Evolutionary conservation across 2,329 filamentous ascomycete species (phyloP).

Genomic region (Alternaria sp.): DNA sequence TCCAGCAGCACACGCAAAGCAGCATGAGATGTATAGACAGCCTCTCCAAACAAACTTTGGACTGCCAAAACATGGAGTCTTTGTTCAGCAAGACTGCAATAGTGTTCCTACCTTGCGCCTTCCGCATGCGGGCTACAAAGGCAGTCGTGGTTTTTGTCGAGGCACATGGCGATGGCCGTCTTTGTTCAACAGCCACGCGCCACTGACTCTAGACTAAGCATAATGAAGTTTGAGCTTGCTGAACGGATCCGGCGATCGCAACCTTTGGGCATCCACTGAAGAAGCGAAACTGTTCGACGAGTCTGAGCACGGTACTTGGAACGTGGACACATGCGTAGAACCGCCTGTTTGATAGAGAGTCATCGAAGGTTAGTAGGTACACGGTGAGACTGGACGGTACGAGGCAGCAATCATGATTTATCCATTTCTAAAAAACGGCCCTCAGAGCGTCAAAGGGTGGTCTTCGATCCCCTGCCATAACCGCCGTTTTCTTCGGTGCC

Average conservation of each 20-base stretch:
- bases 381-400: not conserved
- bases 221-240: not conserved
- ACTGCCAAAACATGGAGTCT: not conserved
- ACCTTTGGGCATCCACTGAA: not conserved
- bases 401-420: constrained; percentile 21
- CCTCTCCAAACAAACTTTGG: not conserved
- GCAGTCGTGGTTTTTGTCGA: not conserved
- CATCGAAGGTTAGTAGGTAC: not conserved
- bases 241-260: not conserved
- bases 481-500: constrained; percentile 48
- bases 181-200: not conserved
- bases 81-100: constrained; percentile 4
- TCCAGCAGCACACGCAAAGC: not conserved
- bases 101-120: not conserved
- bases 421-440: not conserved
- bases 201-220: not conserved
- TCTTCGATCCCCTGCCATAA: constrained; percentile 35
- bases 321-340: not conserved
- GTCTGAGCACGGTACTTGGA: not conserved
- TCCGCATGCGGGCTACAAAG: constrained; percentile 13
- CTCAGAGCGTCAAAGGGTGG: constrained; percentile 11
- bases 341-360: not conserved
- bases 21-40: not conserved
- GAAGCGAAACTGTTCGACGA: not conserved
- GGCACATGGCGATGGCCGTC: not conserved